phyloP scores from a whole-genome alignment of 306 rosid species.

The Pyrus bretschneideri region DNA sequence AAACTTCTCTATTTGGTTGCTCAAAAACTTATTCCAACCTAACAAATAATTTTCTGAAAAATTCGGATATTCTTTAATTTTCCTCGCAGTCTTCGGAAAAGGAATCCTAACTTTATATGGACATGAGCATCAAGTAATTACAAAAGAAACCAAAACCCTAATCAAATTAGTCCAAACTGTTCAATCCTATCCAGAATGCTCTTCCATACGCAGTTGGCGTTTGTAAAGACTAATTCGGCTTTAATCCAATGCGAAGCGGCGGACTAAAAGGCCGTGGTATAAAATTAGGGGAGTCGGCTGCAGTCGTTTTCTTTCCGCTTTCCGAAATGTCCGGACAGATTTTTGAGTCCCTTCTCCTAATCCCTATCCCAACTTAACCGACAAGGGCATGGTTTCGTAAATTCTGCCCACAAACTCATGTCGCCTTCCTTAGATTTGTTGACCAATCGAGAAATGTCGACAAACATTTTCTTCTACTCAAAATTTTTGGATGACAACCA shows the following conservation, averaged over 20 bases:
- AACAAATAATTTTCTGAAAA: neutral
- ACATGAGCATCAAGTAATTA: neutral
- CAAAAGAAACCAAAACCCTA: neutral
- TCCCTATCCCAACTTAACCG: neutral
- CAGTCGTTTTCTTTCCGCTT: neutral
- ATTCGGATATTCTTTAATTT: neutral
- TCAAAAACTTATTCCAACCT: neutral
- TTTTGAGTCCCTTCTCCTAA: neutral
- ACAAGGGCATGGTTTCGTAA: neutral
- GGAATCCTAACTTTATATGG: neutral
- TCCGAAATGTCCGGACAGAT: neutral
- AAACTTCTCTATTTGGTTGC: neutral
- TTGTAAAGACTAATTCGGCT: neutral
- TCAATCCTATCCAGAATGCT: neutral
- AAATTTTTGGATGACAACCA: neutral
- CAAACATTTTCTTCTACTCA: neutral
- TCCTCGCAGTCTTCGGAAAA: neutral
- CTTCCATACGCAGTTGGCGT: neutral
- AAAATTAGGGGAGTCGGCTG: neutral
- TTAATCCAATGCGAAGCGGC: neutral
- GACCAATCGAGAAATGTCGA: neutral
- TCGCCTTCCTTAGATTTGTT: neutral
- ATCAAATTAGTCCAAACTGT: neutral
- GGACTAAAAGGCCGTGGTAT: neutral
- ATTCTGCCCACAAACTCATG: neutral